Evolutionary conservation across 2,329 filamentous ascomycete species (phyloP).

Genomic region (Fusarium mangiferae): DNA sequence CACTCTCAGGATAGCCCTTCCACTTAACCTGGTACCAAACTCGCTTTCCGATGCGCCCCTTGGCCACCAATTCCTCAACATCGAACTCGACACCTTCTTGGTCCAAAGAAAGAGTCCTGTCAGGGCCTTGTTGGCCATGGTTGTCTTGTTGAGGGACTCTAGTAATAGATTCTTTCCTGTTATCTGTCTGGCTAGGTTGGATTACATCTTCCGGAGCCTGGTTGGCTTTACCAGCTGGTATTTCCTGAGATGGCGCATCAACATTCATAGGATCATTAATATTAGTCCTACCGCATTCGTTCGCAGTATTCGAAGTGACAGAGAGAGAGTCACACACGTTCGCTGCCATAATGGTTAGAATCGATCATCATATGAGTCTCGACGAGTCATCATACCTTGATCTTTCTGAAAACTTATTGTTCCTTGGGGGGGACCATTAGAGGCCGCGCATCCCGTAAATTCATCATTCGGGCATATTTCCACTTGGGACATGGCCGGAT

Average conservation of each 20-base stretch:
- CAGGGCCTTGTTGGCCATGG: not conserved
- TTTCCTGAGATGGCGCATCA: not conserved
- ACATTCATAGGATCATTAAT: not conserved
- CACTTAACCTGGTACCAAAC: not conserved
- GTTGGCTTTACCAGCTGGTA: no score
- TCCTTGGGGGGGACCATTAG: not conserved
- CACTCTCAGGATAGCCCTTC: not conserved
- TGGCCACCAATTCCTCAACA: not conserved
- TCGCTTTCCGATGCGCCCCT: not conserved
- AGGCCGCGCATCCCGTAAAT: not conserved
- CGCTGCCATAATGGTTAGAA: not conserved
- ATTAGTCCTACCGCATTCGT: not conserved
- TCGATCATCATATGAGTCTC: not conserved
- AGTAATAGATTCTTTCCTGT: not conserved
- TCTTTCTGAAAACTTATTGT: no score
- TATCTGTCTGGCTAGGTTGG: not conserved
- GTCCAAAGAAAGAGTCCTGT: not conserved
- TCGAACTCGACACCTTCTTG: not conserved
- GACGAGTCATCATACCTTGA: not conserved
- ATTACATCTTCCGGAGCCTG: no score
- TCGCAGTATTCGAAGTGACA: not conserved
- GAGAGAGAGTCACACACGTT: not conserved
- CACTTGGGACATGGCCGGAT: not conserved
- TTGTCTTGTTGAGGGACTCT: not conserved
- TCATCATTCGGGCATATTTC: not conserved